Percentiles rank a stretch among this genome's conserved stretches.
These are phyloP conservation scores for Parastagonospora nodorum DNA, from an alignment of 2,329 filamentous ascomycete species.

Conservation along the genomic window DNA sequence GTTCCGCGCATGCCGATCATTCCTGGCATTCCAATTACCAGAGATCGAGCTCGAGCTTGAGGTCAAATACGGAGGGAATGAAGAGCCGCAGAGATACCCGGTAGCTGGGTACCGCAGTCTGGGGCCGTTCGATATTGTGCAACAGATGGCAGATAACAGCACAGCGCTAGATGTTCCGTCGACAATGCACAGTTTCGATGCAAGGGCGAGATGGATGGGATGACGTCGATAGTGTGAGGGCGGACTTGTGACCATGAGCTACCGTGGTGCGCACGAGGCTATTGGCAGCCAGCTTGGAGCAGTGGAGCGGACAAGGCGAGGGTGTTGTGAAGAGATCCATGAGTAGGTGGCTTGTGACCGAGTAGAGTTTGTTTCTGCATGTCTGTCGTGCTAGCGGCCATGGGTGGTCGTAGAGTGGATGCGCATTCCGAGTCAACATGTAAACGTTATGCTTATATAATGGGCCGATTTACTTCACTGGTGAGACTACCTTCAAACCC, in stretches of 20 bases:
- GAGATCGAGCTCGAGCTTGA: background rate
- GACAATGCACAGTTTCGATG: background rate
- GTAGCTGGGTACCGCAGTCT: background rate
- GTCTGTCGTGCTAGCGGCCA: slow-evolving; percentile 5
- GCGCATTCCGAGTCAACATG: background rate
- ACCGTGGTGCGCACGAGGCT: slow-evolving; percentile 1
- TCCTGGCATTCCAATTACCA: background rate
- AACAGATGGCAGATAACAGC: background rate
- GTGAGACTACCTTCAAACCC: background rate
- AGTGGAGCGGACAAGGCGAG: slow-evolving; percentile 7
- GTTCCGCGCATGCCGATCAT: background rate
- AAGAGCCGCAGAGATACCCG: background rate
- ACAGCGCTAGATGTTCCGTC: background rate
- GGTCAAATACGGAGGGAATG: background rate
- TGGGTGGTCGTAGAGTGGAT: slow-evolving; percentile 6
- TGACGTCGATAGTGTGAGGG: slow-evolving; percentile 8
- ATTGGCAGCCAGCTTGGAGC: slow-evolving; percentile 18
- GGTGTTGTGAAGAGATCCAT: slow-evolving; percentile 1
- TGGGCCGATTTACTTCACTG: background rate
- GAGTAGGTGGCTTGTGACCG: slow-evolving; percentile 28
- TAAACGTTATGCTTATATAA: background rate
- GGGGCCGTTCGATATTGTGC: background rate
- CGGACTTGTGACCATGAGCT: background rate
- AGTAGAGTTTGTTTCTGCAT: slow-evolving; percentile 8
- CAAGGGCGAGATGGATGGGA: background rate